Base-by-base conservation (phyloP, 2,329 filamentous ascomycete genomes). In the Xylariales sp. region DNA sequence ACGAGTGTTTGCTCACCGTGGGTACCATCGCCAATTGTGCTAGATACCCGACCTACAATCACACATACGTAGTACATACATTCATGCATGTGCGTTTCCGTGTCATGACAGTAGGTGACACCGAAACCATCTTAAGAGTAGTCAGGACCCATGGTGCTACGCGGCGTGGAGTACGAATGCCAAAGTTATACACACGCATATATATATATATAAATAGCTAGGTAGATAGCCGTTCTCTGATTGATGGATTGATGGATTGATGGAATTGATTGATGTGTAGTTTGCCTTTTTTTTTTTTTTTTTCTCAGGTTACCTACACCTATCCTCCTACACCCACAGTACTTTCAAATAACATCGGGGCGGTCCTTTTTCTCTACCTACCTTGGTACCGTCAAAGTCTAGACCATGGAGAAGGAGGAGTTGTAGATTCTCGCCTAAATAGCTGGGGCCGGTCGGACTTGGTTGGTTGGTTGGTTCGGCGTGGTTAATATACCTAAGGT, bases 341-440 rank as follows among this genome's bases (percentile, higher is more conserved):
- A 2, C 61, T 46, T 57, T 28, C 34, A 5, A 32, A 16, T 45
- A 16, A 50, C 30, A 23, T 23, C 52, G 28, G 14, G 18, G 14
- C 3, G 16, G 39, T 39, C 3, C 5, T 18, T 16, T 2, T 8
- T 36, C n/a, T 39, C 49, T 52, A 46, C 36, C 7, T 39, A 39
- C 36, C 18, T 6, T 9, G 43, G 6, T 10, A 41, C 36, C 39
- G 16, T 28, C 30, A 12, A 32, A 9, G 18, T 46, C 36, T 23
- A 39, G 62, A 18, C n/a, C 46, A 14, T 18, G 43, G 43, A 43
- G 55, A 18, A 5, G 8, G 32, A 28, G 28, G 3, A 30, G 5
- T 32, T 59, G 54, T 32, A 63, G 39, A 56, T 50, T 64, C 23
- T 23, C 65, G 65, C 65, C 60, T 67, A 65, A 62, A 62, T 62